Base-by-base conservation (phyloP, 2,329 filamentous ascomycete species). In the Pseudonectria foliicola region DNA sequence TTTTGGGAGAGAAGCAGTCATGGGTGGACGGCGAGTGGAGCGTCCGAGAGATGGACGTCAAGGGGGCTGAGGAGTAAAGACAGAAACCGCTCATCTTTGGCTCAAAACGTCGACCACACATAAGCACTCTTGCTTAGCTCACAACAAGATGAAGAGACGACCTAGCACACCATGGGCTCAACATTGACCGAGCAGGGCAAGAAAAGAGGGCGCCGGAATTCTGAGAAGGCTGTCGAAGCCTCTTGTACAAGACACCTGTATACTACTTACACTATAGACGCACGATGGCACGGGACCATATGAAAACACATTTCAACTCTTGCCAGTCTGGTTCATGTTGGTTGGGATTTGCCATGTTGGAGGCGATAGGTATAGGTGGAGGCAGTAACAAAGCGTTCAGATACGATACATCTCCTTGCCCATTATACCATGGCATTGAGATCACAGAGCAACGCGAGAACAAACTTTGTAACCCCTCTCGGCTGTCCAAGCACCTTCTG, bases 1-100 rank as follows among this genome's bases (percentile, higher is more conserved):
- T 96, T 43, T 68, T 98, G 4, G 90, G 90, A 25, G 82, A 90
- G 66, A 84, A 81, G 65, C 85, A 85, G 57, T 71, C 80, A 10
- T 95, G 85, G 80, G 75, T 82, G 15, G 80, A 86, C 46, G 71
- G 67, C 15, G 64, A 67, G 11, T 96, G 90, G 90, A 73, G 76
- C 34, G 67, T 87, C 16, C 75, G 77, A 41, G 84, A 90, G 56
- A 77, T 95, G 64, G 80, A 89, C 53, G 68, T 78, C 39, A 68
- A 73, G 37, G 65, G 63, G 13, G 46, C 46, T 27, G 58, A 62
- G 18, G 5, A 21, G 33, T 60, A 56, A 45, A 32, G 31, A 5
- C 29, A 5, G 15, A 11, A 21, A 13, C n/a, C n/a, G n/a, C n/a
- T n/a, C n/a, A n/a, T n/a, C 6, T 29, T 13, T 14, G 12, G 27